A percentile compares a stretch with the other conserved stretches of the same genome.
These are phyloP conservation scores for Arachis stenosperma DNA, from an alignment of 306 rosid genomes.

Conservation along the genomic window DNA sequence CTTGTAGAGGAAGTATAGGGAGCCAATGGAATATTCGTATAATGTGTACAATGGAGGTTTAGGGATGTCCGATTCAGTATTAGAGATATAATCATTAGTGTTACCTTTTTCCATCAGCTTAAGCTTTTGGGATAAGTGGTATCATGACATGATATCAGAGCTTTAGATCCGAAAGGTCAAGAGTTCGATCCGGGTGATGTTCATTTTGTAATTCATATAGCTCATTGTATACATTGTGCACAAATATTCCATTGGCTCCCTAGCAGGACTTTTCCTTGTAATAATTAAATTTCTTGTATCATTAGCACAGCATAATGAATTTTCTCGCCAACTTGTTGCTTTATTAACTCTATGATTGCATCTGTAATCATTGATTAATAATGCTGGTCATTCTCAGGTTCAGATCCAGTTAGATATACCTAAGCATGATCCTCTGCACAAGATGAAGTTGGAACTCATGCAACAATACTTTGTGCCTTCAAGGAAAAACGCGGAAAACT, in stretches of 20 bases:
- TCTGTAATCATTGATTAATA: conserved; percentile 24
- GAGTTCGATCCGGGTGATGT: too few relatives aligned
- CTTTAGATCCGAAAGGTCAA: too few relatives aligned
- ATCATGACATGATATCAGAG: too few relatives aligned
- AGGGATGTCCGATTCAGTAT: too few relatives aligned
- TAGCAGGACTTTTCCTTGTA: conserved; percentile 12
- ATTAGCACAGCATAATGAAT: conserved; percentile 9
- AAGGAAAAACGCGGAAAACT: conserved; percentile 38
- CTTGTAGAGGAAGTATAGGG: not conserved
- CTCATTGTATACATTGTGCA: too few relatives aligned
- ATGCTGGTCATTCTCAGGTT: conserved; percentile 54
- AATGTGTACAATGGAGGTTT: too few relatives aligned
- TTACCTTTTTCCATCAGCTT: too few relatives aligned
- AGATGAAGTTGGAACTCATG: conserved; percentile 65
- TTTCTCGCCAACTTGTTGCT: conserved; percentile 5
- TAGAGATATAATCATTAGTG: too few relatives aligned
- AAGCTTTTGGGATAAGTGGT: too few relatives aligned
- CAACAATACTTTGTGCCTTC: conserved; percentile 50
- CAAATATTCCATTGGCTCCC: too few relatives aligned
- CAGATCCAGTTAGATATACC: conserved; percentile 56
- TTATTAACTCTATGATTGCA: conserved; percentile 22
- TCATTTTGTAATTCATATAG: too few relatives aligned
- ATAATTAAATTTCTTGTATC: conserved; percentile 32
- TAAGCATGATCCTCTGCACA: conserved; percentile 55
- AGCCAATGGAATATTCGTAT: too few relatives aligned